phyloP scores from a whole-genome alignment of 176 grass and related monocot species.

The Oryza brachyantha region DNA sequence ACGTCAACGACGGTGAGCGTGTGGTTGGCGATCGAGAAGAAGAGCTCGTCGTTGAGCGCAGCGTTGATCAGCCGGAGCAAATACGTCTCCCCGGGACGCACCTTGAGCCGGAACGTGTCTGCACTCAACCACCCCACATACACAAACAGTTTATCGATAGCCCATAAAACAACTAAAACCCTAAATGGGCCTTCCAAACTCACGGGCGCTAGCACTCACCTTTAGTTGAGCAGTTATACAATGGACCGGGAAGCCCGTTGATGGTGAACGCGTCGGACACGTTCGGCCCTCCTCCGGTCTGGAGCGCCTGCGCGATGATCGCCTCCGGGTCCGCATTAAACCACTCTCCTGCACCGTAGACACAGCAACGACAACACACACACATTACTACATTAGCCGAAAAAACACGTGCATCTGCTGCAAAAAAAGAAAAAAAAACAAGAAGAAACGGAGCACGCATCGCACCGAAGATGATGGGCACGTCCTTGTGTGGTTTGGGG shows the following conservation, averaged over 20 bases:
- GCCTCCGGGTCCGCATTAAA: slow-evolving; percentile 61
- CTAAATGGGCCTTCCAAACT: not conserved
- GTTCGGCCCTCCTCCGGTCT: slow-evolving; percentile 57
- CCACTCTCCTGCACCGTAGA: slow-evolving; percentile 47
- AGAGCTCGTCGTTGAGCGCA: slow-evolving; percentile 65
- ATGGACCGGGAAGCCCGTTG: slow-evolving; percentile 68
- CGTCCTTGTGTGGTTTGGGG: slow-evolving; percentile 48
- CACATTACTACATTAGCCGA: too few species aligned
- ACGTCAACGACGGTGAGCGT: slow-evolving; percentile 63
- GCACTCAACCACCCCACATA: not conserved
- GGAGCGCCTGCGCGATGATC: slow-evolving; percentile 44
- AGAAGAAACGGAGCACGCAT: not conserved
- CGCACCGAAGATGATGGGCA: slow-evolving; percentile 57
- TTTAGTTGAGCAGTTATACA: slow-evolving; percentile 71
- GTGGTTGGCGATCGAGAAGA: slow-evolving; percentile 66
- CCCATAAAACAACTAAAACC: not conserved
- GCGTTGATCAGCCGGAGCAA: slow-evolving; percentile 69
- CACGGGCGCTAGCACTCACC: slow-evolving; percentile 7
- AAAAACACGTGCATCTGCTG: not conserved
- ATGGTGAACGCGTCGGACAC: slow-evolving; percentile 63
- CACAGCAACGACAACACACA: too few species aligned
- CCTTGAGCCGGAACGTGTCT: slow-evolving; percentile 73
- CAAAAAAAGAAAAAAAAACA: too few species aligned
- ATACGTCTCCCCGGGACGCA: slow-evolving; percentile 48
- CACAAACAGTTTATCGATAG: not conserved